Percentiles rank a stretch among this genome's conserved stretches.
Evolutionary conservation across 148 eudicot species (phyloP).

Genomic region (Rhododendron henanense): DNA sequence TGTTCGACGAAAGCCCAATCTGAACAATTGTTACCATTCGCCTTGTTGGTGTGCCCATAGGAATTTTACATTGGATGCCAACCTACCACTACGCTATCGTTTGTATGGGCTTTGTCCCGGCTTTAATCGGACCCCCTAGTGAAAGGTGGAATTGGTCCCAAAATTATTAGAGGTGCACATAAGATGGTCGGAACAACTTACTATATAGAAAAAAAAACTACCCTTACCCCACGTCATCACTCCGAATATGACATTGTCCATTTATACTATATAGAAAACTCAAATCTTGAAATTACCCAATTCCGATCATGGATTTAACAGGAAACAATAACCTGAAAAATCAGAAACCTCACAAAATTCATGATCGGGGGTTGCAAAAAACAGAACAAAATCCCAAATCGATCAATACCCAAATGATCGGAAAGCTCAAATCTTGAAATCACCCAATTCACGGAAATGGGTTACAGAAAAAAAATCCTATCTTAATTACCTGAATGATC

Average conservation of each 20-base stretch:
- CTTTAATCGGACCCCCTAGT: no score
- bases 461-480: neutral
- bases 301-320: neutral
- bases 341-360: neutral
- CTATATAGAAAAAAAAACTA: neutral
- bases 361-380: neutral
- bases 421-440: neutral
- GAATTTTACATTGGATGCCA: neutral
- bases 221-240: neutral
- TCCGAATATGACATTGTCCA: neutral
- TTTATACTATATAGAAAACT: neutral
- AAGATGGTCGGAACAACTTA: neutral
- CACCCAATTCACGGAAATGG: neutral
- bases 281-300: neutral
- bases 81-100: neutral
- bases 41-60: neutral
- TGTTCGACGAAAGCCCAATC: neutral
- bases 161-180: no score
- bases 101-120: no score
- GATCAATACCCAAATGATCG: neutral
- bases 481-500: neutral
- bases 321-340: neutral
- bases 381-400: no score
- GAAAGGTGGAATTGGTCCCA: no score
- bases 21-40: neutral